These are phyloP conservation scores for Paraphysoderma sedebokerense DNA, from an alignment of 371 early-diverging fungal genomes.

Conservation along the genomic window DNA sequence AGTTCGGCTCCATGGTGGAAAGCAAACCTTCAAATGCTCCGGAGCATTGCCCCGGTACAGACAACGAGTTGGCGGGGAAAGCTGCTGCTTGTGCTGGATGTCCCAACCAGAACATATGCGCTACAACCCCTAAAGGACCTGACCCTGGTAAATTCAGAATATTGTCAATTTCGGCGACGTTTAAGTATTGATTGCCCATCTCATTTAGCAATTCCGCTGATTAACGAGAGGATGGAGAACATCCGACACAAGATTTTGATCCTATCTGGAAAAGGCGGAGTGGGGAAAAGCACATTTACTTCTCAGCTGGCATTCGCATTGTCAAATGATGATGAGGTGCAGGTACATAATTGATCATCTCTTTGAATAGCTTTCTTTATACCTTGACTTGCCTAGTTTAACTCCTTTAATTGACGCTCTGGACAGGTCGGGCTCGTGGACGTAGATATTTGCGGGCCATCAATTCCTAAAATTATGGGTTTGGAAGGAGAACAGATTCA, in stretches of 20 bases:
- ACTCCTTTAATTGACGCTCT: constrained; percentile 7
- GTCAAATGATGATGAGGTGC: constrained; percentile 32
- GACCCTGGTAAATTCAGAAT: constrained; percentile 58
- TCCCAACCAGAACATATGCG: constrained; percentile 88
- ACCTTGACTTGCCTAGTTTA: too few relatives aligned
- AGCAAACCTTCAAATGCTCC: constrained; percentile 9
- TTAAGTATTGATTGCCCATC: neutral
- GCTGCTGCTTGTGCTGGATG: constrained; percentile 90
- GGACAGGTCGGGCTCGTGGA: constrained; percentile 87
- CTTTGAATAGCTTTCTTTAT: too few relatives aligned
- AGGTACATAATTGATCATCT: too few relatives aligned
- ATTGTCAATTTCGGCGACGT: too few relatives aligned
- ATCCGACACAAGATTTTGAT: constrained; percentile 78
- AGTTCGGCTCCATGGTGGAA: too few relatives aligned
- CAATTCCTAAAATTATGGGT: constrained; percentile 88
- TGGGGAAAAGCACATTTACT: constrained; percentile 88
- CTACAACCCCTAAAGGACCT: constrained; percentile 70
- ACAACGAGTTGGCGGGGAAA: constrained; percentile 80
- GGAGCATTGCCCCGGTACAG: constrained; percentile 42
- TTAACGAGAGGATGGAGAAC: constrained; percentile 40
- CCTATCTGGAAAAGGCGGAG: constrained; percentile 98
- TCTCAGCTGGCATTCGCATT: constrained; percentile 65
- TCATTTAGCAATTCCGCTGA: constrained; percentile 49
- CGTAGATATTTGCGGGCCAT: constrained; percentile 97
- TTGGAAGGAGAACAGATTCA: constrained; percentile 75